phyloP scores from a whole-genome alignment of 192 early-diverging fungal genomes.

The Coemansia sp. region DNA sequence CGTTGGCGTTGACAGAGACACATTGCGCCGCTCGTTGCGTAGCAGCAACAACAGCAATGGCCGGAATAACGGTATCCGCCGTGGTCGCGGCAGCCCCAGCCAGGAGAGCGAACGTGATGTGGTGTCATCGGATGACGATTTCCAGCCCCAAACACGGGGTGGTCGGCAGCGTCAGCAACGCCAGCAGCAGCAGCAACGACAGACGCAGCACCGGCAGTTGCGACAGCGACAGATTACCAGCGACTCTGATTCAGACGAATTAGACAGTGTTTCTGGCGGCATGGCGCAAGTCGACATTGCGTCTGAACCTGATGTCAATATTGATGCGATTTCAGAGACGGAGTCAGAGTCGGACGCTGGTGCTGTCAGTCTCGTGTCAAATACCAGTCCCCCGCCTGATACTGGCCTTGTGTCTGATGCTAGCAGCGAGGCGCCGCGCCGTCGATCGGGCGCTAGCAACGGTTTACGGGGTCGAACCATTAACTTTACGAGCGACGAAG shows the following conservation, averaged over 20 bases:
- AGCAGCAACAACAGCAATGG: not conserved
- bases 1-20: not conserved
- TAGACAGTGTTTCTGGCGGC: constrained; percentile 4
- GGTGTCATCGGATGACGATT: constrained; percentile 37
- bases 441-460: not conserved
- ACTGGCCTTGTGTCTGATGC: not conserved
- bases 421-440: not conserved
- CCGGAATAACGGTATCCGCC: not conserved
- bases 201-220: constrained; percentile 20
- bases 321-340: constrained; percentile 18
- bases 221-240: constrained; percentile 39
- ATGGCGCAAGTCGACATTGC: constrained; percentile 14
- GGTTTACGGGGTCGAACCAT: constrained; percentile 5
- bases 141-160: constrained; percentile 14
- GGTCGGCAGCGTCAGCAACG: not conserved
- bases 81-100: not conserved
- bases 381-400: not conserved
- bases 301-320: not conserved
- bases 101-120: not conserved
- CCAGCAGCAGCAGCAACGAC: constrained; percentile 18
- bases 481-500: constrained; percentile 10
- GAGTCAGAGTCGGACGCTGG: constrained; percentile 10
- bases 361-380: not conserved
- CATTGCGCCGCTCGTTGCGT: constrained; percentile 1
- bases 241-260: constrained; percentile 30